These are phyloP conservation scores for Eucalyptus erythrocorys DNA, from an alignment of 345 rosid species.

Conservation along the genomic window DNA sequence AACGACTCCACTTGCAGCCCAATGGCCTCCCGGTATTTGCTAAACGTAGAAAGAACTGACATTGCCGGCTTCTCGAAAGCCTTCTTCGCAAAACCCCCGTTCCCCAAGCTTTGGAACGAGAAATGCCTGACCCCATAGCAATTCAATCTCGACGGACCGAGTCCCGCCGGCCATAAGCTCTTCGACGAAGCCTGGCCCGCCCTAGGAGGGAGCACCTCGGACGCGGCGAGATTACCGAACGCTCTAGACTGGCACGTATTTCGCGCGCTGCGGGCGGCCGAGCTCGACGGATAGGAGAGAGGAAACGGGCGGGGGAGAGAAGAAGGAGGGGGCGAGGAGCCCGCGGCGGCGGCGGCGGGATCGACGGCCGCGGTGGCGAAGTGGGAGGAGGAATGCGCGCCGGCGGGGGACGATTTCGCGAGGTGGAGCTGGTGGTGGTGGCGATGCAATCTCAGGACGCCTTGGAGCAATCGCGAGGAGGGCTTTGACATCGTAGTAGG, in stretches of 20 bases:
- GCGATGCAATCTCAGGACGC: not conserved
- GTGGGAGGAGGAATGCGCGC: not conserved
- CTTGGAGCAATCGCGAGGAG: not conserved
- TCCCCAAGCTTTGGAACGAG: constrained; percentile 14
- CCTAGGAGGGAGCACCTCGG: not conserved
- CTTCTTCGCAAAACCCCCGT: constrained; percentile 29
- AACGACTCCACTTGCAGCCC: too few relatives aligned
- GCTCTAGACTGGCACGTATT: not conserved
- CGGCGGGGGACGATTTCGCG: not conserved
- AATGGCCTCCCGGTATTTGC: too few relatives aligned
- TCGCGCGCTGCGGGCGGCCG: not conserved
- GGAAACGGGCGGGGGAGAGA: not conserved
- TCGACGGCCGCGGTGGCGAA: not conserved
- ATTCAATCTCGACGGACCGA: not conserved
- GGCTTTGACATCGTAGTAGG: not conserved
- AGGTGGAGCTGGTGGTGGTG: not conserved
- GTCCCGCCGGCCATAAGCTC: not conserved
- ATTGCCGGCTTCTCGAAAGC: too few relatives aligned
- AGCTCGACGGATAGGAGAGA: not conserved
- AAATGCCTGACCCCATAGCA: constrained; percentile 28
- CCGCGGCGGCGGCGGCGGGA: not conserved
- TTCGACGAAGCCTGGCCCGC: not conserved
- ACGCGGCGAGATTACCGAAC: not conserved
- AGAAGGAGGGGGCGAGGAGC: not conserved
- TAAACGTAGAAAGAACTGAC: too few relatives aligned